Percentiles rank a stretch among this genome's conserved stretches.
Conservation (phyloP, 2,329 filamentous ascomycete species). For the Colletotrichum magnum region DNA sequence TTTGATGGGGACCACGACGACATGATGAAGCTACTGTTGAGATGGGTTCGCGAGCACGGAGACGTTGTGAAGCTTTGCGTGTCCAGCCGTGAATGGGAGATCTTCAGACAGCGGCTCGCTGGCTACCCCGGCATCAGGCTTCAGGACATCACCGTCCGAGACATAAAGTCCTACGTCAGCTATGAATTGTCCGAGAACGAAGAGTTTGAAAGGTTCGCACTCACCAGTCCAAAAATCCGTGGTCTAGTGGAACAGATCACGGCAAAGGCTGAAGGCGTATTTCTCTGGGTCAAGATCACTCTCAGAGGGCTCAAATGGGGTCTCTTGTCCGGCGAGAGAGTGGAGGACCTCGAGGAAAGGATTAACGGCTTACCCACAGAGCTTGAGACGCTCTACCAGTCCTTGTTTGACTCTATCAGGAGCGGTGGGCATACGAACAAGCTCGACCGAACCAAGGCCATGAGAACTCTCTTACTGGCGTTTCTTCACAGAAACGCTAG, state of each 20-base stretch:
- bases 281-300: slow-evolving; percentile 5
- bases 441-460: not conserved
- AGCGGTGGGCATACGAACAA: not conserved
- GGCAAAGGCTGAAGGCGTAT: slow-evolving; percentile 2
- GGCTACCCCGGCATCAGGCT: not conserved
- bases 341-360: not conserved
- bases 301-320: not conserved
- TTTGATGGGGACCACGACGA: slow-evolving; percentile 20
- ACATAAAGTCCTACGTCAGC: not conserved
- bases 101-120: not conserved
- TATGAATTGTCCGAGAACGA: not conserved
- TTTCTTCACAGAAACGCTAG: not conserved
- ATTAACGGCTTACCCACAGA: not conserved
- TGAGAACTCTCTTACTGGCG: not conserved
- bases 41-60: not conserved
- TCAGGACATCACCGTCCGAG: slow-evolving; percentile 5
- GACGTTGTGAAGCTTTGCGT: not conserved
- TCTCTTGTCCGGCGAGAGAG: not conserved
- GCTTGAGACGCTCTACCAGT: not conserved
- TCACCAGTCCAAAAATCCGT: rapidly evolving
- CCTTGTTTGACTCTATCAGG: not conserved
- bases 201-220: not conserved
- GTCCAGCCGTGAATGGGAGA: slow-evolving; percentile 13
- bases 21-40: not conserved
- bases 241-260: not conserved